phyloP scores from a whole-genome alignment of 495 filamentous ascomycete genomes.

The Gamarada debralockiae region DNA sequence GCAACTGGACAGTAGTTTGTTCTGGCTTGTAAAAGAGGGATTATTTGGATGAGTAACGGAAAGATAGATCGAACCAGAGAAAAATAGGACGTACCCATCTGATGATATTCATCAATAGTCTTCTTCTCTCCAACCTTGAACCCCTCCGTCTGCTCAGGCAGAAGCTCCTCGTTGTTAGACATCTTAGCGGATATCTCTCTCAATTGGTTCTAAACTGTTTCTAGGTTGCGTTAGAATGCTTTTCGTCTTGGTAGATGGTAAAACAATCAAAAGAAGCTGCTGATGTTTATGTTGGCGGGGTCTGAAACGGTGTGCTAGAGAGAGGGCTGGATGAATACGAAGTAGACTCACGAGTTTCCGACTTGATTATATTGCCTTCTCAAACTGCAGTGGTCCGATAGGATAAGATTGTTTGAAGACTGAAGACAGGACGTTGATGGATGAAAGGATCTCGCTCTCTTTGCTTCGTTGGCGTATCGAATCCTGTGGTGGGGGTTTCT shows the following conservation, averaged over 20 bases:
- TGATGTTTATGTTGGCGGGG: neutral
- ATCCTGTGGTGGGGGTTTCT: constrained; percentile 6
- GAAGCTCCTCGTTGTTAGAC: constrained; percentile 71
- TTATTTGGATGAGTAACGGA: neutral
- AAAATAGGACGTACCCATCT: constrained; percentile 67
- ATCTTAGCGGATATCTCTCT: constrained; percentile 40
- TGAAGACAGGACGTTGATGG: neutral
- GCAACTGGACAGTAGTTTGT: neutral
- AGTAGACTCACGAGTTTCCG: neutral
- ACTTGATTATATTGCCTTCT: neutral
- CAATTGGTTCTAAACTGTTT: neutral
- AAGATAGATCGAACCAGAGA: no score
- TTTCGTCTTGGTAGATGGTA: neutral
- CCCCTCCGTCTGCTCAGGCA: constrained; percentile 82
- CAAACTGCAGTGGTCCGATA: neutral
- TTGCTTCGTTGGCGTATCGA: neutral
- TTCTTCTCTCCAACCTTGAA: constrained; percentile 99
- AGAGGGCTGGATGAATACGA: constrained; percentile 1
- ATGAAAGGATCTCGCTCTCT: neutral
- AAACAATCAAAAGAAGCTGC: neutral
- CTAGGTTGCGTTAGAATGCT: neutral
- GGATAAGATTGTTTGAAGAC: neutral
- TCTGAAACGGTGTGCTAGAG: no score
- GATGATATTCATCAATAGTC: constrained; percentile 83
- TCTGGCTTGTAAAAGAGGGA: neutral